Base-by-base conservation (phyloP, 129 eudicot genomes). In the Logfia minima region DNA sequence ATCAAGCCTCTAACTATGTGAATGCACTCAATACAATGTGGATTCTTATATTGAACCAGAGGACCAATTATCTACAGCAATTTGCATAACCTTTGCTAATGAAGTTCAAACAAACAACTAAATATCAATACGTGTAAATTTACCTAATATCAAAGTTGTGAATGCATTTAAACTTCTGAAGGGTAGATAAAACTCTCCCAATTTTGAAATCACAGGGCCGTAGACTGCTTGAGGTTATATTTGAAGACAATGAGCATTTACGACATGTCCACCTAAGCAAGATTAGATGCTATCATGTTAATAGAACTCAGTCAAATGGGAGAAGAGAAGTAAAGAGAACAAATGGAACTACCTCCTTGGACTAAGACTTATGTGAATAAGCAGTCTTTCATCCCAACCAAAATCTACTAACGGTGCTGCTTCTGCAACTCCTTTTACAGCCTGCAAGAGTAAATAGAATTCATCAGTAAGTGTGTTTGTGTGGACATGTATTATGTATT, bases 181-280 rank as follows among this genome's bases (percentile, higher is more conserved):
- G 96, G 66, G 98, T 86, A 68, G 88, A 83, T 39, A 91, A 71
- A 8, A 85, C 89, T 81, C 82, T 89, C 70, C 97, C 98, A 93
- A 89, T 81, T 86, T 87, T 94, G 67, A 94, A 94, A 80, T 94
- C 98, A 80, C 97, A 94, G 22, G 98, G 98, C 5, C 92, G 83
- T 37, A 94, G 77, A 79, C 90, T 91, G 82, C 88, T 86, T 74
- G 97, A 87, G 71, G 92, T 83, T 51, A 94, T 86, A 85, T 89
- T 89, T 83, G 97, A 85, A 83, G 96, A 82, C 67, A 91, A 59
- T 1, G 89, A 83, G 81, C 96, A 91, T 78, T 77, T 91, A 31
- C 91, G 83, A 79, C 97, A 94, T 10, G 96, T 85, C 98, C 98
- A 94, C 85, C 98, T 94, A 71, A 66, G 67, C 68, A 31, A 72